Conservation (phyloP, 257 asterid species). For the Fraxinus anomala region DNA sequence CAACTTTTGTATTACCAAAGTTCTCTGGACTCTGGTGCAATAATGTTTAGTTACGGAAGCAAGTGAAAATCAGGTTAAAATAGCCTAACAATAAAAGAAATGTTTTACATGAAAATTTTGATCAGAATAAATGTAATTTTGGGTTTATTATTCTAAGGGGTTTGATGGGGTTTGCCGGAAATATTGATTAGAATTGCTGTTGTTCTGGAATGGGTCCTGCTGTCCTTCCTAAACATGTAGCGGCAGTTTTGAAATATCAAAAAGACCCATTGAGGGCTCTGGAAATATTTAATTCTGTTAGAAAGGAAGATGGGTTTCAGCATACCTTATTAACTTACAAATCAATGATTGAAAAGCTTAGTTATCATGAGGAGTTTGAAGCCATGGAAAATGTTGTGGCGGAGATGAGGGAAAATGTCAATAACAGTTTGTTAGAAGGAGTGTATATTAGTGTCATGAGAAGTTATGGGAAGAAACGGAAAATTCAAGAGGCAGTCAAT, state of each 20-base stretch:
- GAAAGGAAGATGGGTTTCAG: slow-evolving; percentile 67
- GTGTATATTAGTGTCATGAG: slow-evolving; percentile 71
- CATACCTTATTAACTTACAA: slow-evolving; percentile 71
- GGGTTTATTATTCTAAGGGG: slow-evolving; percentile 21
- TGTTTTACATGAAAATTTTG: neutral
- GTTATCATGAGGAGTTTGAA: slow-evolving; percentile 68
- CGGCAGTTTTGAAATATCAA: slow-evolving; percentile 69
- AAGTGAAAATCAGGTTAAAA: slow-evolving; percentile 7
- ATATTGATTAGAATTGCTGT: slow-evolving; percentile 22
- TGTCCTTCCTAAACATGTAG: slow-evolving; percentile 83
- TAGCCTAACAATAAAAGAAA: neutral
- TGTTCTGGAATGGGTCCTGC: slow-evolving; percentile 55
- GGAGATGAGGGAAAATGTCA: slow-evolving; percentile 61
- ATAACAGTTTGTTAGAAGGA: slow-evolving; percentile 65
- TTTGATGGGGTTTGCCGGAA: slow-evolving; percentile 31
- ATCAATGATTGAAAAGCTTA: slow-evolving; percentile 78
- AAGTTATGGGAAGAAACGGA: slow-evolving; percentile 72
- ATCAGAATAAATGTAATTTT: slow-evolving; percentile 10
- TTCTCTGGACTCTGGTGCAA: neutral
- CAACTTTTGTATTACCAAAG: neutral
- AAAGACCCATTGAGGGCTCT: slow-evolving; percentile 84
- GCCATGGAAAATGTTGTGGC: slow-evolving; percentile 71
- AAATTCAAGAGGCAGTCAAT: slow-evolving; percentile 71
- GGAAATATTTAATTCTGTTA: slow-evolving; percentile 74
- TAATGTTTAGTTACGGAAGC: slow-evolving; percentile 16